These are phyloP conservation scores for Mrakia blollopis DNA, from an alignment of 768 basidiomycete genomes.

Conservation along the genomic window DNA sequence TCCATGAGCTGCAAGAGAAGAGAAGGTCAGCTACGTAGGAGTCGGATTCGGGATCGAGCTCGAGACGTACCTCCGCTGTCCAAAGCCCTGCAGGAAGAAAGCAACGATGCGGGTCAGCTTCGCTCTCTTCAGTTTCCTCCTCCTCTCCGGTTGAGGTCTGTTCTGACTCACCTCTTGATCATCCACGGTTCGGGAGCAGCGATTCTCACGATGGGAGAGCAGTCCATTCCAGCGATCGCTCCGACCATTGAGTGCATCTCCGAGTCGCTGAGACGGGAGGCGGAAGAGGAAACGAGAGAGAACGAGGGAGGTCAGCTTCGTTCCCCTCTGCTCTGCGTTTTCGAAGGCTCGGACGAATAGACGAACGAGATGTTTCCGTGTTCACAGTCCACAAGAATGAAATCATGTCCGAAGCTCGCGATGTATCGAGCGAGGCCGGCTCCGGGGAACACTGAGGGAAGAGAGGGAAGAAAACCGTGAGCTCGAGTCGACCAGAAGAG, in stretches of 20 bases:
- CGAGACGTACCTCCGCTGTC: conserved; percentile 43
- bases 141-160: neutral
- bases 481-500: neutral
- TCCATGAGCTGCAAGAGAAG: neutral
- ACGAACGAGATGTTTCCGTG: conserved; percentile 39
- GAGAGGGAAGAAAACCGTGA: neutral
- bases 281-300: neutral
- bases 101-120: neutral
- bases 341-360: neutral
- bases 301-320: neutral
- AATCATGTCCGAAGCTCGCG: conserved; percentile 21
- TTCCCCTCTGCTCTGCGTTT: too few species aligned
- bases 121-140: neutral
- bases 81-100: conserved; percentile 35
- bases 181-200: conserved; percentile 41
- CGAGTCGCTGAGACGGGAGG: conserved; percentile 32
- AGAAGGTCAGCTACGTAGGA: neutral
- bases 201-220: conserved; percentile 44
- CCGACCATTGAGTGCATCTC: conserved; percentile 41
- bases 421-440: conserved; percentile 10
- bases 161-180: conserved; percentile 41
- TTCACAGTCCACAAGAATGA: conserved; percentile 42
- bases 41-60: too few species aligned
- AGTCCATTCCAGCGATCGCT: conserved; percentile 38
- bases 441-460: conserved; percentile 12